Conservation (phyloP, 768 basidiomycete genomes). For the Termitomyces sp. region DNA sequence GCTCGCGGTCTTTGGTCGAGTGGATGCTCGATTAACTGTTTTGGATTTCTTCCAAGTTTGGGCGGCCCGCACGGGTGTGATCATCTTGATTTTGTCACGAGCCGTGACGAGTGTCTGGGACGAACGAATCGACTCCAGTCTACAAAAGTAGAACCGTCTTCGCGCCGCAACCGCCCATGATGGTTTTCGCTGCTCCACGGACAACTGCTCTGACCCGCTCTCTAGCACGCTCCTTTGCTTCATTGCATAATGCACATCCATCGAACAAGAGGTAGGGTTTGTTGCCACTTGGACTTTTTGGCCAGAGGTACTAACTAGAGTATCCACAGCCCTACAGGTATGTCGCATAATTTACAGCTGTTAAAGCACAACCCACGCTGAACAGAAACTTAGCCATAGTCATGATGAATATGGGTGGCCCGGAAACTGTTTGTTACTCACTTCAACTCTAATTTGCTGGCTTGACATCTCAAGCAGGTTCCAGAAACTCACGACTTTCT, state of each 20-base stretch:
- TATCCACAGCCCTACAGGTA: conserved; percentile 60
- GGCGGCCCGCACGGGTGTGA: no score
- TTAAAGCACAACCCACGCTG: conserved; percentile 11
- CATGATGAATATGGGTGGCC: conserved; percentile 99
- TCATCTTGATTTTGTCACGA: no score
- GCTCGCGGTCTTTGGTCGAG: not conserved
- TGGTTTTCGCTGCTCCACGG: conserved; percentile 14
- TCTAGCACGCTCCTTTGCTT: conserved; percentile 40
- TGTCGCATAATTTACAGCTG: conserved; percentile 3
- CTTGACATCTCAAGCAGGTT: conserved; percentile 49
- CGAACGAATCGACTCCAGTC: no score
- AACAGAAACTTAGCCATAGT: conserved; percentile 61
- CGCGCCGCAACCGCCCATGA: not conserved
- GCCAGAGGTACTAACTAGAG: conserved; percentile 11
- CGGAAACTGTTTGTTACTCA: conserved; percentile 66
- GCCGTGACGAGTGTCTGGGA: no score
- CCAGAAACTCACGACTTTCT: conserved; percentile 92
- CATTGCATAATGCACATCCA: conserved; percentile 34
- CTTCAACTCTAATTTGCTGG: not conserved
- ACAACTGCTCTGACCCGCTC: conserved; percentile 18
- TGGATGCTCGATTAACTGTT: no score
- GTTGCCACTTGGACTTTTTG: conserved; percentile 11
- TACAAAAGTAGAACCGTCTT: no score
- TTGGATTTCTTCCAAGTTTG: no score
- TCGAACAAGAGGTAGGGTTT: conserved; percentile 40